Percentiles rank a stretch among this genome's conserved stretches.
Conservation (phyloP, 176 grass and related monocot species). For the Ananas comosus region DNA sequence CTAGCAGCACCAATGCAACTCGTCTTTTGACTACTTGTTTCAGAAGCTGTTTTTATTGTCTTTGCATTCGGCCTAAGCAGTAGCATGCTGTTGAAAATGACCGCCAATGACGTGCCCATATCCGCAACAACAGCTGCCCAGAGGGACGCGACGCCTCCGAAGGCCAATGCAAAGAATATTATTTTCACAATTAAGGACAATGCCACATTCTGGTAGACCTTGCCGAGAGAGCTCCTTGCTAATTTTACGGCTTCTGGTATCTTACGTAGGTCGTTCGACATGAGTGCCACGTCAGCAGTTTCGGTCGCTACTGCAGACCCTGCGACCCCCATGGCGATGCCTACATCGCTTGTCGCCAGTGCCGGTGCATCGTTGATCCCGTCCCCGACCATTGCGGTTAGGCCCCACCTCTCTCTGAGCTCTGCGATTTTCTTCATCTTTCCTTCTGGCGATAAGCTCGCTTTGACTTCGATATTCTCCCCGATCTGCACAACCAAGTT, state of each 20-base stretch:
- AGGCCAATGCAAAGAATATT: conserved; percentile 28
- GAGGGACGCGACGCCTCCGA: conserved; percentile 36
- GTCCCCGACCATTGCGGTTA: conserved; percentile 69
- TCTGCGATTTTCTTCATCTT: conserved; percentile 35
- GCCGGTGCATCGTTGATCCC: conserved; percentile 80
- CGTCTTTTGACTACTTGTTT: too few species aligned
- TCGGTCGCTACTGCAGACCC: conserved; percentile 62
- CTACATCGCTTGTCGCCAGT: conserved; percentile 46
- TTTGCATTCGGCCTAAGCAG: conserved; percentile 19
- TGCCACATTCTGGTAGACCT: conserved; percentile 35
- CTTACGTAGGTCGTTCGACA: conserved; percentile 53
- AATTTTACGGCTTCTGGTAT: conserved; percentile 36
- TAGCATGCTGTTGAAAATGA: conserved; percentile 57
- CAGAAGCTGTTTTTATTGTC: too few species aligned
- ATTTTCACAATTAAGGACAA: conserved; percentile 25
- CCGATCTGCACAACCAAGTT: neutral
- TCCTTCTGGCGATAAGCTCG: conserved; percentile 56
- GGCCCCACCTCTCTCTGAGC: conserved; percentile 21
- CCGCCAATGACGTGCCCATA: conserved; percentile 52
- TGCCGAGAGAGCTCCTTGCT: conserved; percentile 27
- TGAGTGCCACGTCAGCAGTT: conserved; percentile 58
- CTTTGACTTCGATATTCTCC: too few species aligned
- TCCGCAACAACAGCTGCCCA: conserved; percentile 67
- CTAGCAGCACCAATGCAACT: too few species aligned
- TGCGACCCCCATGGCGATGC: conserved; percentile 58